phyloP scores from a whole-genome alignment of 2,329 filamentous ascomycete species.

The Trichoderma hamatum region DNA sequence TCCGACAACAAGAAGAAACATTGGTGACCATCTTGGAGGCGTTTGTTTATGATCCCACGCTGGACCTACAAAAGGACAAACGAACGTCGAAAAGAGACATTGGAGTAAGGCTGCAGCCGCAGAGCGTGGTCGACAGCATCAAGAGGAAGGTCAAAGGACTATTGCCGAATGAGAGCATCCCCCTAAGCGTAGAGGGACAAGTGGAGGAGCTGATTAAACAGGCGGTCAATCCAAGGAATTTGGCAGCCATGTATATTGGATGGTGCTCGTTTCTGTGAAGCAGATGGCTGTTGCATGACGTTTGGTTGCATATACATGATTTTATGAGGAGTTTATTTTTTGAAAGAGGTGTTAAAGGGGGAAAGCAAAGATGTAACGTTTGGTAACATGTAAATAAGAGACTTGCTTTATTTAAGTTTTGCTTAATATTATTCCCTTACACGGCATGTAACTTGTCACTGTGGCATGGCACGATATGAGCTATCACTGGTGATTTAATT shows the following conservation, averaged over 20 bases:
- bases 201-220: slow-evolving; percentile 93
- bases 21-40: slow-evolving; percentile 97
- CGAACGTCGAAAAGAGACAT: slow-evolving; percentile 44
- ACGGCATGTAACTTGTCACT: neutral
- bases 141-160: slow-evolving; percentile 83
- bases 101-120: slow-evolving; percentile 56
- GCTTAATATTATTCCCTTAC: neutral
- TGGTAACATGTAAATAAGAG: neutral
- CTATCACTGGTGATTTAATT: neutral
- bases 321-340: neutral
- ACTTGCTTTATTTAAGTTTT: neutral
- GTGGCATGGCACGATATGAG: too few species aligned
- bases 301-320: neutral
- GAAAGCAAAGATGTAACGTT: neutral
- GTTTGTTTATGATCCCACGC: slow-evolving; percentile 94
- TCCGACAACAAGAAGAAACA: slow-evolving; percentile 92
- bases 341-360: neutral
- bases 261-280: slow-evolving; percentile 69
- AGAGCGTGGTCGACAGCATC: slow-evolving; percentile 86
- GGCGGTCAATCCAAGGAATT: slow-evolving; percentile 76
- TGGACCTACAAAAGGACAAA: slow-evolving; percentile 81
- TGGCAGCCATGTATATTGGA: slow-evolving; percentile 96
- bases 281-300: too few species aligned
- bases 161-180: slow-evolving; percentile 84
- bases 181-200: slow-evolving; percentile 92